phyloP scores from a whole-genome alignment of 2,329 filamentous ascomycete species.

The Sporothrix pallida region DNA sequence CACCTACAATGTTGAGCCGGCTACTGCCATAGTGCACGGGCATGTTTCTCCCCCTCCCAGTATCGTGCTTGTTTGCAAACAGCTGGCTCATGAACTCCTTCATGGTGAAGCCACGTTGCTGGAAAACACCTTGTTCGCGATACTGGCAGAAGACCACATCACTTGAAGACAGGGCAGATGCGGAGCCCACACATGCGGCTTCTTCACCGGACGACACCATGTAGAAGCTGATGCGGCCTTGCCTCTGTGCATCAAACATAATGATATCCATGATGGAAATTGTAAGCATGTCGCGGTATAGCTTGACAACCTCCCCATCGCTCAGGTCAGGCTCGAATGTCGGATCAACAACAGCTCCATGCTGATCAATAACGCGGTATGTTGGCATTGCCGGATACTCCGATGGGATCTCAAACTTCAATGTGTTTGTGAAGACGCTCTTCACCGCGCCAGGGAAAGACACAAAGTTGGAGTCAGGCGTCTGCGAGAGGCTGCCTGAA shows the following conservation, averaged over 20 bases:
- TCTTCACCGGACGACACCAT: conserved; percentile 97
- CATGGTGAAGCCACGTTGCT: conserved; percentile 84
- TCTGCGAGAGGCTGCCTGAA: conserved; percentile 60
- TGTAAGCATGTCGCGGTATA: conserved; percentile 70
- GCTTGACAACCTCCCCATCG: conserved; percentile 64
- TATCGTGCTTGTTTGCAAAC: conserved; percentile 83
- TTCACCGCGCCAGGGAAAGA: conserved; percentile 95
- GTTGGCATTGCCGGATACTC: conserved; percentile 80
- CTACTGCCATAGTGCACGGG: conserved; percentile 92
- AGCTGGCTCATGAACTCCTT: conserved; percentile 95
- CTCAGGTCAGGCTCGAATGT: conserved; percentile 71
- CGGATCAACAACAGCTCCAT: conserved; percentile 81
- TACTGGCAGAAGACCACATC: conserved; percentile 97
- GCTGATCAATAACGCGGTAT: conserved; percentile 88
- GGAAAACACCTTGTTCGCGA: conserved; percentile 88
- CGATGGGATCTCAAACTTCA: conserved; percentile 77
- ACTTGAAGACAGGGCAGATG: conserved; percentile 78
- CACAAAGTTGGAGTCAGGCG: conserved; percentile 60
- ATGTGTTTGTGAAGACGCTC: conserved; percentile 83
- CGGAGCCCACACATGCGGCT: conserved; percentile 87
- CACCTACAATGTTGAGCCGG: conserved; percentile 78
- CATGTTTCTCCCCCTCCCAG: conserved; percentile 89
- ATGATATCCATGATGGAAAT: conserved; percentile 90
- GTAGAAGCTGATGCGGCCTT: conserved; percentile 94
- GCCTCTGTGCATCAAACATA: conserved; percentile 97